A percentile compares a stretch with the other conserved stretches of the same genome.
These are phyloP conservation scores for Mimosa bimucronata DNA, from an alignment of 306 rosid genomes.

Conservation along the genomic window DNA sequence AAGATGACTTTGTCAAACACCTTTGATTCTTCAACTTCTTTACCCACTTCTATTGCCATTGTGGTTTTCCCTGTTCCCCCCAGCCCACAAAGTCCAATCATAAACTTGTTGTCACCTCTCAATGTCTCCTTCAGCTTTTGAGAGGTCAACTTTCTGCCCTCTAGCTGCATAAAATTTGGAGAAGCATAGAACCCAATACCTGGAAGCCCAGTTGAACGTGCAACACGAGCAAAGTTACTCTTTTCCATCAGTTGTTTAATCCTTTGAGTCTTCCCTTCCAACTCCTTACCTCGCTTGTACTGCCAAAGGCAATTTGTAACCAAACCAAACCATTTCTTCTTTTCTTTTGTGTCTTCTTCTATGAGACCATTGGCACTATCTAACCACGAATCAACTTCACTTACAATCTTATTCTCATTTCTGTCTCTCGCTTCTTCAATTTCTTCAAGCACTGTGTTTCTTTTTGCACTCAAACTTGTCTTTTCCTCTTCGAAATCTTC, in stretches of 20 bases:
- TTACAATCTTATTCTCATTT: not conserved
- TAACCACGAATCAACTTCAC: not conserved
- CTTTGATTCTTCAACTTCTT: not conserved
- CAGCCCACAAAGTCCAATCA: conserved; percentile 30
- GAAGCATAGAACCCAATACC: conserved; percentile 7
- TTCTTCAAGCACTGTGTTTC: not conserved
- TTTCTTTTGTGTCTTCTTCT: not conserved
- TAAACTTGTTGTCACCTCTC: not conserved
- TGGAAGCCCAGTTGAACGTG: not conserved
- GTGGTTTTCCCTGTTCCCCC: conserved; percentile 39
- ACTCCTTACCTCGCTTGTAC: conserved; percentile 10
- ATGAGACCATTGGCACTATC: not conserved
- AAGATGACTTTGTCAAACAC: conserved; percentile 8
- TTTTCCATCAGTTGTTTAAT: not conserved
- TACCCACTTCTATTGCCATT: conserved; percentile 12
- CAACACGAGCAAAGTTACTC: not conserved
- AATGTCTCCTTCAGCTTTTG: conserved; percentile 10
- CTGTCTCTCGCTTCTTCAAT: not conserved
- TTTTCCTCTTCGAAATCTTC: not conserved
- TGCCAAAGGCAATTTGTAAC: not conserved
- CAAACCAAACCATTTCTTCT: not conserved
- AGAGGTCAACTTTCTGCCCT: not conserved
- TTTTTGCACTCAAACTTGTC: not conserved
- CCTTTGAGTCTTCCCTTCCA: not conserved
- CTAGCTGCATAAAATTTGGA: not conserved